phyloP scores from a whole-genome alignment of 768 basidiomycete species.

The Lepiota venenata region DNA sequence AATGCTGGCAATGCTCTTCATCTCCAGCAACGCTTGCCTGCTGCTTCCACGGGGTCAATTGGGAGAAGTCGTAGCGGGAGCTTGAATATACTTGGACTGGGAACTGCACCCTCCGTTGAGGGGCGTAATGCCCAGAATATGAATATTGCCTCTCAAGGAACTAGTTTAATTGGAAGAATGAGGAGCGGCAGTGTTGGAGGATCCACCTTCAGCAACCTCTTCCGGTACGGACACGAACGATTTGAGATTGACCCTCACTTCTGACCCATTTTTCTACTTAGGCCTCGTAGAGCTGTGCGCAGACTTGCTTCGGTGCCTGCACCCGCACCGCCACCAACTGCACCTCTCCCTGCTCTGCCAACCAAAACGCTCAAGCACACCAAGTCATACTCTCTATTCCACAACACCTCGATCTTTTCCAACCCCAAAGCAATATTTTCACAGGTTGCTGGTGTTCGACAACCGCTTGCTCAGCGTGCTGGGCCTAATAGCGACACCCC shows the following conservation, averaged over 20 bases:
- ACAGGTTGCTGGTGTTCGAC: constrained; percentile 7
- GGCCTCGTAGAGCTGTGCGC: constrained; percentile 38
- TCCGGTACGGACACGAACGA: constrained; percentile 15
- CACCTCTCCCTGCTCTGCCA: constrained; percentile 36
- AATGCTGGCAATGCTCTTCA: constrained; percentile 48
- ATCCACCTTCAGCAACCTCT: constrained; percentile 2
- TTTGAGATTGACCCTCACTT: constrained; percentile 4
- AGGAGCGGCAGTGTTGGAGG: constrained; percentile 52
- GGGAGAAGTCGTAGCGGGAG: constrained; percentile 45
- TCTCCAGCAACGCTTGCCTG: constrained; percentile 41
- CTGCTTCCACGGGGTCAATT: constrained; percentile 23
- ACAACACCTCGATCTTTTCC: constrained; percentile 3
- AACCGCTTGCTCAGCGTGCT: background rate
- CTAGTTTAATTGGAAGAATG: constrained; percentile 47
- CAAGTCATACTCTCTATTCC: constrained; percentile 11
- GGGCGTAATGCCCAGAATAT: constrained; percentile 14
- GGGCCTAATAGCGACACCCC: background rate
- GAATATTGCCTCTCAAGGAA: constrained; percentile 29
- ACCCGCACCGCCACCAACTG: constrained; percentile 35
- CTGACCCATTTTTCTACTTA: constrained; percentile 15
- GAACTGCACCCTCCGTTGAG: constrained; percentile 7
- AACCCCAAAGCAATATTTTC: constrained; percentile 6
- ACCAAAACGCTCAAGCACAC: constrained; percentile 11
- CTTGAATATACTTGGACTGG: constrained; percentile 22
- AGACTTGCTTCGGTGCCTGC: constrained; percentile 28